A percentile compares a stretch with the other conserved stretches of the same genome.
Evolutionary conservation across 371 early-diverging fungal species (phyloP).

Genomic region (Mortierella sp.): DNA sequence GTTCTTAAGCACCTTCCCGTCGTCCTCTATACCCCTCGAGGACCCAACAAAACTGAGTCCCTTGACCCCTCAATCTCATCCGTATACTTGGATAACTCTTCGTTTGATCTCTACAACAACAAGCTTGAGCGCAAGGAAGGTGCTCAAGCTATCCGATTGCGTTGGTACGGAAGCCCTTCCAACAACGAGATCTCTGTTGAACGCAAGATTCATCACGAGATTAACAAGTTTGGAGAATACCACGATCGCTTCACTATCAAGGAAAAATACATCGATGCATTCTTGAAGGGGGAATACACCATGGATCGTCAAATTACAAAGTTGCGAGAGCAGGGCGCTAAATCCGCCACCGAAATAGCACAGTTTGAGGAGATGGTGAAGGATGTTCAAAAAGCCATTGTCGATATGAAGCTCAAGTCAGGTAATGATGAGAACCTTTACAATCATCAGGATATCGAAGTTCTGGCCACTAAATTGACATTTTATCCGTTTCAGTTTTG

Average conservation of each 20-base stretch:
- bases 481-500: constrained; percentile 20
- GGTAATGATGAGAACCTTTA: constrained; percentile 17
- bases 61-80: constrained; percentile 95
- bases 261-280: constrained; percentile 95
- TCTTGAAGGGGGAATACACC: constrained; percentile 86
- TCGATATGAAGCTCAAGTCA: constrained; percentile 86
- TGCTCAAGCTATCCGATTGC: constrained; percentile 93
- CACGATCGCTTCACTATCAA: constrained; percentile 93
- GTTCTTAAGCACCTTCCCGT: constrained; percentile 98
- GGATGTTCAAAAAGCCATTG: constrained; percentile 88
- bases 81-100: constrained; percentile 97
- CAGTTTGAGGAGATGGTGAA: constrained; percentile 83
- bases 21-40: constrained; percentile 83
- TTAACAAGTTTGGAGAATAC: constrained; percentile 81
- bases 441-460: background rate
- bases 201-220: constrained; percentile 98
- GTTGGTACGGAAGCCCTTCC: constrained; percentile 96
- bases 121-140: constrained; percentile 96
- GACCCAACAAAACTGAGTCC: constrained; percentile 56
- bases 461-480: constrained; percentile 42
- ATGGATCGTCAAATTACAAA: constrained; percentile 84
- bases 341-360: constrained; percentile 85
- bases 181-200: constrained; percentile 95
- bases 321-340: constrained; percentile 83
- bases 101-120: constrained; percentile 93